Evolutionary conservation across 176 grass and related monocot species (phyloP).

Genomic region (Hordeum vulgare): DNA sequence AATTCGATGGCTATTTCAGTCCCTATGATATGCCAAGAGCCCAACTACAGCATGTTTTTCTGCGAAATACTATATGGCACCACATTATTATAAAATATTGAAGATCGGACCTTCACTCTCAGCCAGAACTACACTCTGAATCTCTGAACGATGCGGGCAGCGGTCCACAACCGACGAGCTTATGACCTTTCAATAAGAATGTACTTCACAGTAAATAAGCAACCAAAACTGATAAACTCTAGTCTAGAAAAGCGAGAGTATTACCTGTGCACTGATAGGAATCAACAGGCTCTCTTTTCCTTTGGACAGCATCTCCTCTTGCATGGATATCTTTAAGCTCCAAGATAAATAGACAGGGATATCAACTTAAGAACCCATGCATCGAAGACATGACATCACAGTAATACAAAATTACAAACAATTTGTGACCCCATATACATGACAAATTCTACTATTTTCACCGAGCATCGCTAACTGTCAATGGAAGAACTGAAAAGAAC

Average conservation of each 20-base stretch:
- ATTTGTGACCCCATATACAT: too few species aligned
- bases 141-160: conserved; percentile 75
- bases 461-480: not conserved
- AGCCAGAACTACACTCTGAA: conserved; percentile 82
- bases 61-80: not conserved
- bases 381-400: not conserved
- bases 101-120: conserved; percentile 49
- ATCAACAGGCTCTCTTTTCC: conserved; percentile 94
- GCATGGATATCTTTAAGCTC: conserved; percentile 67
- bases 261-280: conserved; percentile 69
- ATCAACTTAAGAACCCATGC: conserved; percentile 22
- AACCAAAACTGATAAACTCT: not conserved
- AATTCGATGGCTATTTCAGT: not conserved
- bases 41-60: not conserved
- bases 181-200: conserved; percentile 51
- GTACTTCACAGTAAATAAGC: not conserved
- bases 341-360: not conserved
- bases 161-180: conserved; percentile 75
- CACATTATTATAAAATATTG: not conserved
- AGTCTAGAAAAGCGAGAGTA: not conserved
- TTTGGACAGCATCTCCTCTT: conserved; percentile 41
- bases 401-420: not conserved
- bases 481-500: not conserved
- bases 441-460: not conserved
- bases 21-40: not conserved